Percentiles rank a stretch among this genome's conserved stretches.
Evolutionary conservation across 164 flowering plant species (phyloP).

Genomic region (Tinospora cordifolia): DNA sequence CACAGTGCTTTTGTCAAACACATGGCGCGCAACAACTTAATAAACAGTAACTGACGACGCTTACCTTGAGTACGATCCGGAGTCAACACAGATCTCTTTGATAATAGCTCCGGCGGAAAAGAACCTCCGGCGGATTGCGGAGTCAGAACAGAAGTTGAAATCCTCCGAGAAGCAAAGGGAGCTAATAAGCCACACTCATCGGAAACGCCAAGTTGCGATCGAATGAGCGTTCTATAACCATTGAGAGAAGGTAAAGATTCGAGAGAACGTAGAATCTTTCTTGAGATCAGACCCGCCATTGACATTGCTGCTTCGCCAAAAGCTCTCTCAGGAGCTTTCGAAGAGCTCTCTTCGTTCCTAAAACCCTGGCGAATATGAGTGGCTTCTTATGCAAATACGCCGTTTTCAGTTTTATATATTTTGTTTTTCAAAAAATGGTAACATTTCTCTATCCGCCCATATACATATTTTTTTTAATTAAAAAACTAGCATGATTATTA

Average conservation of each 20-base stretch:
- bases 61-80: conserved; percentile 54
- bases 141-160: conserved; percentile 46
- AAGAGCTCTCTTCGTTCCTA: neutral
- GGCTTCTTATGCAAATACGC: too few relatives aligned
- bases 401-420: too few relatives aligned
- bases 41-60: neutral
- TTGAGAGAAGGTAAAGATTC: conserved; percentile 20
- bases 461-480: too few relatives aligned
- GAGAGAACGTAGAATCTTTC: conserved; percentile 26
- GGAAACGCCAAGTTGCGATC: neutral
- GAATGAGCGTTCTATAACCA: conserved; percentile 11
- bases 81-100: conserved; percentile 31
- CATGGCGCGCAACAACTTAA: neutral
- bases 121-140: conserved; percentile 44
- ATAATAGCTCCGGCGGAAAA: conserved; percentile 52
- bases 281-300: conserved; percentile 31
- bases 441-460: too few relatives aligned
- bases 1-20: neutral
- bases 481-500: too few relatives aligned
- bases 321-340: neutral
- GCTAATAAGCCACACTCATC: neutral
- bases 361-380: too few relatives aligned
- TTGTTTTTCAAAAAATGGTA: too few relatives aligned
- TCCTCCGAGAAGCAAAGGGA: conserved; percentile 20
- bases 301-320: neutral